phyloP scores from a whole-genome alignment of 78 protist genomes.

The Dictyostelium capitatum region DNA sequence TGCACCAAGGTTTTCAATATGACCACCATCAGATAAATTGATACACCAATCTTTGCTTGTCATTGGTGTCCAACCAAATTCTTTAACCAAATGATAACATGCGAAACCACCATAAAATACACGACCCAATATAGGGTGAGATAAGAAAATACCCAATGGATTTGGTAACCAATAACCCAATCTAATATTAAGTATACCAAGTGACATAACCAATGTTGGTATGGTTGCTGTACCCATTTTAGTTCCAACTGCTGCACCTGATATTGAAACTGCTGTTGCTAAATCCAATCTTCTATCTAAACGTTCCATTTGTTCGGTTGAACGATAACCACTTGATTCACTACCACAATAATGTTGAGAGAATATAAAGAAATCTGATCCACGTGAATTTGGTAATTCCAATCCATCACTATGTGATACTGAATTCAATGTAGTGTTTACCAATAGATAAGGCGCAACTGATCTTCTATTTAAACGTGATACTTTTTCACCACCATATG shows the following conservation, averaged over 20 bases:
- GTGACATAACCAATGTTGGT: constrained; percentile 68
- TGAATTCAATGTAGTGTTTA: constrained; percentile 65
- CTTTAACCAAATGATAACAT: constrained; percentile 77
- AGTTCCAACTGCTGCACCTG: constrained; percentile 82
- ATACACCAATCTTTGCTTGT: constrained; percentile 76
- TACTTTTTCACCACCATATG: constrained; percentile 71
- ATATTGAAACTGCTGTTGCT: constrained; percentile 71
- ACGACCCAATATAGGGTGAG: constrained; percentile 69
- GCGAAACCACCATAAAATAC: constrained; percentile 81
- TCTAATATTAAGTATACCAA: constrained; percentile 68
- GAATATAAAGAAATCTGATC: constrained; percentile 69
- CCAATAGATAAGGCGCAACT: constrained; percentile 56
- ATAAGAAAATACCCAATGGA: constrained; percentile 67
- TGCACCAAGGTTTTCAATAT: constrained; percentile 71
- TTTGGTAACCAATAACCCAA: constrained; percentile 79
- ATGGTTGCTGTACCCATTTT: constrained; percentile 80
- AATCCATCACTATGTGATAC: constrained; percentile 30
- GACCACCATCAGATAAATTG: constrained; percentile 71
- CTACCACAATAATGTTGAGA: constrained; percentile 65
- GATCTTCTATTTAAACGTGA: constrained; percentile 62
- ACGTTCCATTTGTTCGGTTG: constrained; percentile 75
- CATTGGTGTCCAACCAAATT: constrained; percentile 82
- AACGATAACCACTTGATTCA: constrained; percentile 63
- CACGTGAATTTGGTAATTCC: constrained; percentile 43
- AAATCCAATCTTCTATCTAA: constrained; percentile 65